Conservation (phyloP, 2,329 filamentous ascomycete genomes). For the Ceratocystis colombiana region DNA sequence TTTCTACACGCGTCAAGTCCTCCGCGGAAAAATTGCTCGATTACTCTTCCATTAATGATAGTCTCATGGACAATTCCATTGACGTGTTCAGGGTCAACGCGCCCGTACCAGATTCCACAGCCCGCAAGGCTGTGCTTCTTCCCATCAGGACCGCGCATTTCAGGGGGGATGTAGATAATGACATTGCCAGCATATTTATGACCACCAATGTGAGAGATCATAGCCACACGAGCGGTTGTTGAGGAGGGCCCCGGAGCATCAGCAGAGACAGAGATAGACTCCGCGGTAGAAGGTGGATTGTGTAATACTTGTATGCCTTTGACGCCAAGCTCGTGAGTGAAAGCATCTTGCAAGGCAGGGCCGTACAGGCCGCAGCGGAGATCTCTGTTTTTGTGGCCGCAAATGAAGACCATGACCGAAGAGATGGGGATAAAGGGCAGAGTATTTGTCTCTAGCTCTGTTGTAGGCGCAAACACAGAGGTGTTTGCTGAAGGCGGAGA, state of each 20-base stretch:
- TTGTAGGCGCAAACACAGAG: slow-evolving; percentile 41
- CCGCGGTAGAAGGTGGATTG: neutral
- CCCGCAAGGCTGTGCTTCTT: slow-evolving; percentile 51
- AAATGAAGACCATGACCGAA: slow-evolving; percentile 69
- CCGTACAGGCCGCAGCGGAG: slow-evolving; percentile 71
- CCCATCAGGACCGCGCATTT: slow-evolving; percentile 28
- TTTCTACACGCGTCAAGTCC: slow-evolving; percentile 49
- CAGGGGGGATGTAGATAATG: slow-evolving; percentile 65
- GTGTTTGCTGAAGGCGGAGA: neutral
- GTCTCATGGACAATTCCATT: slow-evolving; percentile 67
- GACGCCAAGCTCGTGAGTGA: slow-evolving; percentile 42
- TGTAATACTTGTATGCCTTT: slow-evolving; percentile 42
- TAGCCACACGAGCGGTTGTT: slow-evolving; percentile 49
- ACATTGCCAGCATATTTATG: slow-evolving; percentile 82
- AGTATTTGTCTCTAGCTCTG: slow-evolving; percentile 37
- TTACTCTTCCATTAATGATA: slow-evolving; percentile 53
- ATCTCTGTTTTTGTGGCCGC: slow-evolving; percentile 77
- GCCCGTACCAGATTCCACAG: slow-evolving; percentile 71
- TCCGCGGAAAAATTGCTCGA: slow-evolving; percentile 62
- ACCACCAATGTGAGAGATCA: slow-evolving; percentile 71
- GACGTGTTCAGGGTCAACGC: slow-evolving; percentile 64
- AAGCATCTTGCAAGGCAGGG: slow-evolving; percentile 60
- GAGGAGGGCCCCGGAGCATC: neutral
- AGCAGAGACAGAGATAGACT: neutral
- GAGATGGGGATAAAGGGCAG: slow-evolving; percentile 44